phyloP scores from a whole-genome alignment of 2,329 filamentous ascomycete genomes.

The Daldinia sp. region DNA sequence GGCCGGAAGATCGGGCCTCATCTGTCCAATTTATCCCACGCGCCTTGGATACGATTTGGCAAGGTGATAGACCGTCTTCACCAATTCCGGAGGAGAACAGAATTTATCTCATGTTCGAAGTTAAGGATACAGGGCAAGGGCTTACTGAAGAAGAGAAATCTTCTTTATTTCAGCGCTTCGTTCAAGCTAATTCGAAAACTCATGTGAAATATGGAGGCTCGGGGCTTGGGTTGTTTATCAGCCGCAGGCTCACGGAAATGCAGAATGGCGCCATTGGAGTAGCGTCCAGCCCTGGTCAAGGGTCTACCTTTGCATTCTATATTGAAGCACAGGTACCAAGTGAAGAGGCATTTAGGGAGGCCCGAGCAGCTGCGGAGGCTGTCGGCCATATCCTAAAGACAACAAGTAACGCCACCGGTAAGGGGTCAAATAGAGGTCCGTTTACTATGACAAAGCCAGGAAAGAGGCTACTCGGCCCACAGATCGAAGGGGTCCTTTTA shows the following conservation, averaged over 20 bases:
- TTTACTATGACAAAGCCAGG: conserved; percentile 24
- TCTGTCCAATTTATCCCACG: conserved; percentile 70
- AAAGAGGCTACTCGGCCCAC: conserved; percentile 26
- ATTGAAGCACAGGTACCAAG: conserved; percentile 61
- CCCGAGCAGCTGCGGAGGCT: conserved; percentile 49
- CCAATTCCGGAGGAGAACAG: conserved; percentile 53
- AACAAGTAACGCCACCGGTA: conserved; percentile 17
- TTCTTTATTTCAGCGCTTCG: conserved; percentile 71
- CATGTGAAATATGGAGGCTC: conserved; percentile 76
- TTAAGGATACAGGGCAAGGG: conserved; percentile 73
- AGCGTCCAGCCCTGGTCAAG: conserved; percentile 68
- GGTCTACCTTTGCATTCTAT: conserved; percentile 79
- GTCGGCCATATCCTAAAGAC: conserved; percentile 45
- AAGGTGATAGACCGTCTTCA: conserved; percentile 62
- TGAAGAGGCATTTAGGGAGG: conserved; percentile 52
- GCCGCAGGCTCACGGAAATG: conserved; percentile 74
- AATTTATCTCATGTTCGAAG: conserved; percentile 74
- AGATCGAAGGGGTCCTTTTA: conserved; percentile 62
- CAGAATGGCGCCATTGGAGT: conserved; percentile 81
- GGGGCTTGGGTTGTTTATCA: conserved; percentile 77
- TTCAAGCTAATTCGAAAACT: conserved; percentile 71
- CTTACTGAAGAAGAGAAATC: conserved; percentile 69
- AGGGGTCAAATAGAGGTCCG: conserved; percentile 7
- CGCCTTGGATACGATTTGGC: conserved; percentile 64
- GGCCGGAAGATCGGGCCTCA: conserved; percentile 54